Percentiles rank a stretch among this genome's conserved stretches.
phyloP scores from a whole-genome alignment of 257 asterid genomes.

The Coffea eugenioides region DNA sequence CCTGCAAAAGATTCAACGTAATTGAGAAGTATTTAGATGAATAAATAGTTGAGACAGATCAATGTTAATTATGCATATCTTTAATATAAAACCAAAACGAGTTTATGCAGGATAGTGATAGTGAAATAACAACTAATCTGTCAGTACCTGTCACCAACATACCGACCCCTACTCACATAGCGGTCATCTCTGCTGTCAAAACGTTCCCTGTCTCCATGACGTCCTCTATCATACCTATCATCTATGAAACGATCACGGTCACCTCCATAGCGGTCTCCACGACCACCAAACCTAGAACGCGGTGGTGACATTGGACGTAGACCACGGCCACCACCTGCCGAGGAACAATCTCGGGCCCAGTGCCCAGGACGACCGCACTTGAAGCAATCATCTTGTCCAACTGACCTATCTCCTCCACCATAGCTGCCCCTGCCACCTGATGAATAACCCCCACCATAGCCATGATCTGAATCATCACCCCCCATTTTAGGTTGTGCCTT shows the following conservation, averaged over 20 bases:
- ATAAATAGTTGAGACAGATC: neutral
- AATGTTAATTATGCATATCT: neutral
- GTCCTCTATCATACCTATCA: conserved; percentile 76
- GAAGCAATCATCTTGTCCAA: conserved; percentile 93
- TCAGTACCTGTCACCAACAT: conserved; percentile 59
- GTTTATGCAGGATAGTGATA: neutral
- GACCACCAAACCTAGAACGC: conserved; percentile 71
- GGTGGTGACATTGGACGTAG: conserved; percentile 72
- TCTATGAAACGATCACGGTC: conserved; percentile 76
- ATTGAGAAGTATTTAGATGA: neutral
- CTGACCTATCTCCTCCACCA: conserved; percentile 63
- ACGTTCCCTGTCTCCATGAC: conserved; percentile 75
- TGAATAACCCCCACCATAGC: conserved; percentile 65
- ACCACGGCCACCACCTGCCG: conserved; percentile 73
- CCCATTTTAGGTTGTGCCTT: conserved; percentile 89
- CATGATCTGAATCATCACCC: conserved; percentile 67
- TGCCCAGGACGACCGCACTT: conserved; percentile 98
- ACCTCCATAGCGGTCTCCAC: conserved; percentile 76
- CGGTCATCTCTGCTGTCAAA: conserved; percentile 69
- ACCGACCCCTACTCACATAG: conserved; percentile 73
- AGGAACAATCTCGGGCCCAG: conserved; percentile 97
- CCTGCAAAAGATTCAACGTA: conserved; percentile 32
- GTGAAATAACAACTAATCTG: neutral
- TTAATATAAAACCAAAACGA: neutral
- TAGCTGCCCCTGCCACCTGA: conserved; percentile 63